Conservation (phyloP, 805 yeast genomes). For the Saccharomycopsis sp. region DNA sequence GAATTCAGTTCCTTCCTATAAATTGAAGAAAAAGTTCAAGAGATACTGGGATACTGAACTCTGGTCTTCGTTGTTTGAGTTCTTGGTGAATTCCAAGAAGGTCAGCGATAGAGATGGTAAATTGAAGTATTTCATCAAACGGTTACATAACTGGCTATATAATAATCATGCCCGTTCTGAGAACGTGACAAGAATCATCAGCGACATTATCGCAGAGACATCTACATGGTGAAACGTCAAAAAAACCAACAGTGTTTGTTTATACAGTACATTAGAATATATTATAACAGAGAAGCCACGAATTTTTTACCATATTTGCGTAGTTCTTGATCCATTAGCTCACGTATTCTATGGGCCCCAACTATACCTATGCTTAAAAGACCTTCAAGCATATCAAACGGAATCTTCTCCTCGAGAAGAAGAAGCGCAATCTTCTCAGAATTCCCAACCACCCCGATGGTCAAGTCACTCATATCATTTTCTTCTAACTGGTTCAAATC, state of each 20-base stretch:
- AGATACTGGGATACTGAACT: constrained; percentile 69
- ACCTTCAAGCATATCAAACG: constrained; percentile 71
- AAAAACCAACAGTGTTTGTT: no score
- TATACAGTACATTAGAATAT: not conserved
- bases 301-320: constrained; percentile 57
- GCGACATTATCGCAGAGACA: not conserved
- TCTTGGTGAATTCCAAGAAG: constrained; percentile 52
- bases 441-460: constrained; percentile 80
- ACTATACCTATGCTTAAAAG: constrained; percentile 77
- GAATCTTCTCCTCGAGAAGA: constrained; percentile 76
- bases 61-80: constrained; percentile 64
- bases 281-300: constrained; percentile 2
- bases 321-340: constrained; percentile 79
- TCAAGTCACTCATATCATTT: constrained; percentile 69
- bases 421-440: constrained; percentile 72
- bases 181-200: not conserved
- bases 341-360: constrained; percentile 78
- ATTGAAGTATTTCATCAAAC: not conserved
- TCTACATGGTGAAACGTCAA: not conserved
- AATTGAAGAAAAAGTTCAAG: constrained; percentile 44
- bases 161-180: not conserved
- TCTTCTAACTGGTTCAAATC: constrained; percentile 84
- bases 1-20: constrained; percentile 25
- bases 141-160: not conserved
- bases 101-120: constrained; percentile 2